These are phyloP conservation scores for Santalum album DNA, from an alignment of 164 flowering plant genomes.

Conservation along the genomic window DNA sequence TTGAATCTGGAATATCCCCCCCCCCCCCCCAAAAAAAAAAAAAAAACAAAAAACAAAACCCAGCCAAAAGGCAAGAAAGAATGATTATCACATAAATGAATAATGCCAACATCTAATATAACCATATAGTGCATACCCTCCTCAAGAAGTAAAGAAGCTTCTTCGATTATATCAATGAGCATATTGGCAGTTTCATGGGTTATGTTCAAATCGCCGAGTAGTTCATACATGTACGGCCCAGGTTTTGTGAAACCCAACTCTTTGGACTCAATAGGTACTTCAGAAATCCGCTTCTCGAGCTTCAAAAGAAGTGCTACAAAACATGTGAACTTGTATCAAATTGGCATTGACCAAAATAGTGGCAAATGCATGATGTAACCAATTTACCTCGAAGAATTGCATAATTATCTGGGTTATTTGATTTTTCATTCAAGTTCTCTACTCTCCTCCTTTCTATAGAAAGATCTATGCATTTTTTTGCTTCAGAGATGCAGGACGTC, in stretches of 20 bases:
- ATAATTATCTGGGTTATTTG: slow-evolving; percentile 63
- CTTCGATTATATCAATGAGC: slow-evolving; percentile 61
- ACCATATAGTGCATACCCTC: slow-evolving; percentile 40
- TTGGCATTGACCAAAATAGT: background rate
- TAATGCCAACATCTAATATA: too few relatives aligned
- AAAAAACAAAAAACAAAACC: background rate
- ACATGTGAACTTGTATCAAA: background rate
- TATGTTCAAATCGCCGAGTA: slow-evolving; percentile 75
- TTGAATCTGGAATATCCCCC: slow-evolving; percentile 18
- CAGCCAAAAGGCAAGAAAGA: too few relatives aligned
- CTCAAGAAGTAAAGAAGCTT: slow-evolving; percentile 67
- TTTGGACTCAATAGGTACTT: slow-evolving; percentile 66
- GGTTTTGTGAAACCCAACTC: slow-evolving; percentile 89
- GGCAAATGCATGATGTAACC: background rate
- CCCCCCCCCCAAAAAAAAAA: background rate
- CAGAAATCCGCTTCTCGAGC: slow-evolving; percentile 79
- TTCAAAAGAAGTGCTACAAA: slow-evolving; percentile 82
- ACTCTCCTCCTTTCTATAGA: slow-evolving; percentile 43
- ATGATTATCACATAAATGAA: too few relatives aligned
- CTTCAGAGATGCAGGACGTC: slow-evolving; percentile 85
- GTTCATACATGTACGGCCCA: slow-evolving; percentile 84
- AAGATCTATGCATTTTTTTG: slow-evolving; percentile 63
- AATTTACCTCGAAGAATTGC: slow-evolving; percentile 80
- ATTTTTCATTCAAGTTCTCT: slow-evolving; percentile 48
- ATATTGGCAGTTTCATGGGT: slow-evolving; percentile 48